A percentile compares a stretch with the other conserved stretches of the same genome.
Conservation (phyloP, 345 rosid genomes). For the Lumnitzera racemosa region DNA sequence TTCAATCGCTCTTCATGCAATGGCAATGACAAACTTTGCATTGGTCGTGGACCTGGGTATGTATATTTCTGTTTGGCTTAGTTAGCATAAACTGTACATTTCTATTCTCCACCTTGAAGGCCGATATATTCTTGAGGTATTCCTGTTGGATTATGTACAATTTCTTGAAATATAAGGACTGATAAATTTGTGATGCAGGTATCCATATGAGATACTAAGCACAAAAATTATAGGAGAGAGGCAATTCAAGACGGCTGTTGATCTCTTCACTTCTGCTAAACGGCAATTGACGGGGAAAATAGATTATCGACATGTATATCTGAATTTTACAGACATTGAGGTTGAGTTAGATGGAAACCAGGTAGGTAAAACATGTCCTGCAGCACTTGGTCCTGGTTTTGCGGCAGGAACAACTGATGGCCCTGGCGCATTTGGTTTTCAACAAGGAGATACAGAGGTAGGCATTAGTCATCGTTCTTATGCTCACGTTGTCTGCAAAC, state of each 20-base stretch:
- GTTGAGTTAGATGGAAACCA: constrained; percentile 30
- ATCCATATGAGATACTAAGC: constrained; percentile 48
- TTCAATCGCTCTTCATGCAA: constrained; percentile 55
- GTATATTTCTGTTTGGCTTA: too few species aligned
- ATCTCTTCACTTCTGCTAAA: constrained; percentile 32
- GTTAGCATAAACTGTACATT: too few species aligned
- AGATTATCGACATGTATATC: constrained; percentile 35
- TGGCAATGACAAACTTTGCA: constrained; percentile 41
- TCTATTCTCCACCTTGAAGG: too few species aligned
- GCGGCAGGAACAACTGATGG: constrained; percentile 65
- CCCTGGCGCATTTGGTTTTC: constrained; percentile 48
- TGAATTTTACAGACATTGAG: constrained; percentile 39
- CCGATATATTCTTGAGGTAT: too few species aligned
- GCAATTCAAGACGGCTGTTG: constrained; percentile 34
- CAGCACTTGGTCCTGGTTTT: constrained; percentile 50
- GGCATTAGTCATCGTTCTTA: too few species aligned
- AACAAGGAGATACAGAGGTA: constrained; percentile 56
- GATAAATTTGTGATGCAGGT: constrained; percentile 16
- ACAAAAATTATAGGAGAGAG: constrained; percentile 48
- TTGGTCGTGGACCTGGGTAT: constrained; percentile 61
- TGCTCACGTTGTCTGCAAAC: too few species aligned
- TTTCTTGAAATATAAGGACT: background rate
- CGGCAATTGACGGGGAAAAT: constrained; percentile 31
- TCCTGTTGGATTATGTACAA: too few species aligned
- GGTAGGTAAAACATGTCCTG: constrained; percentile 38